These are phyloP conservation scores for Pouteria campechiana DNA, from an alignment of 179 eudicot species.

Conservation along the genomic window DNA sequence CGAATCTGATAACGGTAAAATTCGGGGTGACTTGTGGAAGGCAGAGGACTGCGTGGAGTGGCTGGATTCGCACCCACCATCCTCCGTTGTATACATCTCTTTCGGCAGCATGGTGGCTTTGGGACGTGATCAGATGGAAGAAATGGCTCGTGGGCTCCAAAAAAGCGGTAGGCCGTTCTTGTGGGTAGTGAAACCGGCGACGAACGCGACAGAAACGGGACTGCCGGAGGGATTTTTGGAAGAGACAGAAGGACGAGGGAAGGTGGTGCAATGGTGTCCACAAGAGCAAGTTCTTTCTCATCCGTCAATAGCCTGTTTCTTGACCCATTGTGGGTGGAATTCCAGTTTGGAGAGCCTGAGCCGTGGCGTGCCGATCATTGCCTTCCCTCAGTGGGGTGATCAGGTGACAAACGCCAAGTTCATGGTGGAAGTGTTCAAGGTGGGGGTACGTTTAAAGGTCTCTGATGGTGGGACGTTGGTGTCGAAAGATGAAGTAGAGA, in stretches of 20 bases:
- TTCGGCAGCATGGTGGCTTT: slow-evolving; percentile 59
- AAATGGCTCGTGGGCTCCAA: slow-evolving; percentile 53
- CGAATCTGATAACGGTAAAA: slow-evolving; percentile 7
- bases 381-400: slow-evolving; percentile 69
- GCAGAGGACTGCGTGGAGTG: slow-evolving; percentile 42
- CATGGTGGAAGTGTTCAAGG: slow-evolving; percentile 43
- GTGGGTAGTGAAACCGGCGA: slow-evolving; percentile 72
- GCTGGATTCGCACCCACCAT: slow-evolving; percentile 40
- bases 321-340: slow-evolving; percentile 87
- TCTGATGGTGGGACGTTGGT: slow-evolving; percentile 41
- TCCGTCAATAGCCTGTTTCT: slow-evolving; percentile 47
- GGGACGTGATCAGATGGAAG: slow-evolving; percentile 56
- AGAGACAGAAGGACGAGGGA: slow-evolving; percentile 52
- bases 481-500: slow-evolving; percentile 39
- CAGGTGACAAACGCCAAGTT: slow-evolving; percentile 68
- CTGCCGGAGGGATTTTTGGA: slow-evolving; percentile 66
- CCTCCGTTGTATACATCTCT: slow-evolving; percentile 64
- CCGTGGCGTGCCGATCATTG: slow-evolving; percentile 51
- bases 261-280: slow-evolving; percentile 49
- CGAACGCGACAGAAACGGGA: slow-evolving; percentile 4
- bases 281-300: slow-evolving; percentile 60
- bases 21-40: slow-evolving; percentile 41
- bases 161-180: slow-evolving; percentile 45
- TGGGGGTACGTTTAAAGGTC: slow-evolving; percentile 38
- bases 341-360: slow-evolving; percentile 53